A percentile compares a stretch with the other conserved stretches of the same genome.
phyloP scores from a whole-genome alignment of 2,329 filamentous ascomycete species.

The Ilyonectria mors-panacis region DNA sequence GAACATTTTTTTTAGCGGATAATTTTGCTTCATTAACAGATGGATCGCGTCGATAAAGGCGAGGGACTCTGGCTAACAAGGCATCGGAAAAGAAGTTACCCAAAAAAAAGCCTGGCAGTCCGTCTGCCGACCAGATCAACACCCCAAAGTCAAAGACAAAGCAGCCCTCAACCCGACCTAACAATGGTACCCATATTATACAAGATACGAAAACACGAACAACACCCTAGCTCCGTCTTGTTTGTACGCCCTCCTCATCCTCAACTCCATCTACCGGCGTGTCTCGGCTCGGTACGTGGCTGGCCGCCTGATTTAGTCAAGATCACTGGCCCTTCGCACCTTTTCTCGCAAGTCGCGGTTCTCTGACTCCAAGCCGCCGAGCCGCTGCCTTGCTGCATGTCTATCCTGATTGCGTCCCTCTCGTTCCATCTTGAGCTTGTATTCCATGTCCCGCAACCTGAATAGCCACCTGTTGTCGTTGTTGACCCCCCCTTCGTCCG shows the following conservation, averaged over 20 bases:
- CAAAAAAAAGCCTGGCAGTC: slow-evolving; percentile 27
- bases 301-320: slow-evolving; percentile 40
- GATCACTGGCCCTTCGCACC: slow-evolving; percentile 61
- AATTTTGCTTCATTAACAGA: slow-evolving; percentile 2
- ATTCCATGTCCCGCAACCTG: slow-evolving; percentile 87
- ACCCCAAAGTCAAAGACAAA: slow-evolving; percentile 28
- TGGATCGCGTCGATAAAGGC: not conserved
- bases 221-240: slow-evolving; percentile 46
- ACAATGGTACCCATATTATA: slow-evolving; percentile 43
- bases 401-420: slow-evolving; percentile 90
- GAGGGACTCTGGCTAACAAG: slow-evolving; percentile 3
- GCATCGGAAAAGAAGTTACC: slow-evolving; percentile 21
- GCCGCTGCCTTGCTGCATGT: slow-evolving; percentile 82
- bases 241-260: slow-evolving; percentile 27
- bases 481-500: slow-evolving; percentile 42
- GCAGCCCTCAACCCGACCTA: slow-evolving; percentile 32
- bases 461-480: slow-evolving; percentile 86
- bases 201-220: slow-evolving; percentile 36
- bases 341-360: slow-evolving; percentile 78
- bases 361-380: slow-evolving; percentile 82
- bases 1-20: not conserved
- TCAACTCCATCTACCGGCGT: slow-evolving; percentile 33
- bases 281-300: slow-evolving; percentile 14
- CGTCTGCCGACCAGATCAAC: slow-evolving; percentile 28
- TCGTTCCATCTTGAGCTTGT: slow-evolving; percentile 89